Conservation (phyloP, 352 stramenopile species). For the Phytophthora ramorum region DNA sequence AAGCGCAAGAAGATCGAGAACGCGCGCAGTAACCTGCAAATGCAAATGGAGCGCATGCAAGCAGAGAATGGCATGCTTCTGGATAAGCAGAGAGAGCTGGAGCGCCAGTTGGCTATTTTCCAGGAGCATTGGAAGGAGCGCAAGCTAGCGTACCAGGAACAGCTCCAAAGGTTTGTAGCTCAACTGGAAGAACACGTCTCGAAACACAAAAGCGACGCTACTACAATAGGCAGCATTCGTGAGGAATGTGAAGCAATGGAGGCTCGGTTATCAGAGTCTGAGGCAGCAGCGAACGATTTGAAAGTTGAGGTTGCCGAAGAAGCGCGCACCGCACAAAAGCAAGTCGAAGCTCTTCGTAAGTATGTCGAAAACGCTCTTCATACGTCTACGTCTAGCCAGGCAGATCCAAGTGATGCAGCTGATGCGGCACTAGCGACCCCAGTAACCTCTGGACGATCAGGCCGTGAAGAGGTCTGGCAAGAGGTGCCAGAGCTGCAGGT, state of each 20-base stretch:
- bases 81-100: conserved; percentile 43
- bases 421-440: conserved; percentile 9
- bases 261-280: conserved; percentile 29
- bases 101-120: conserved; percentile 41
- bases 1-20: conserved; percentile 63
- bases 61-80: conserved; percentile 34
- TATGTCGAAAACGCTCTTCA: conserved; percentile 53
- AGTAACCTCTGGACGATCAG: conserved; percentile 5
- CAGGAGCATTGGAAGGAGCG: conserved; percentile 58
- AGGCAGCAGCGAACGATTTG: conserved; percentile 25
- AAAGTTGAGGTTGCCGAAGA: conserved; percentile 38
- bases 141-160: conserved; percentile 53
- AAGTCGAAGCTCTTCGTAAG: conserved; percentile 51
- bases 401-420: conserved; percentile 2
- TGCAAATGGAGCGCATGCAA: conserved; percentile 48
- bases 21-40: conserved; percentile 39
- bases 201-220: conserved; percentile 46
- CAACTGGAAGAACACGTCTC: conserved; percentile 45
- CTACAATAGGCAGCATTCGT: conserved; percentile 47
- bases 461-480: conserved; percentile 20
- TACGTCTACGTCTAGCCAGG: not conserved
- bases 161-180: conserved; percentile 37
- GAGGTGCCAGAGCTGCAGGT: conserved; percentile 53
- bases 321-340: conserved; percentile 40
- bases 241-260: conserved; percentile 43